Evolutionary conservation across 306 rosid genomes (phyloP).

Genomic region (Cicer chorassanicum): DNA sequence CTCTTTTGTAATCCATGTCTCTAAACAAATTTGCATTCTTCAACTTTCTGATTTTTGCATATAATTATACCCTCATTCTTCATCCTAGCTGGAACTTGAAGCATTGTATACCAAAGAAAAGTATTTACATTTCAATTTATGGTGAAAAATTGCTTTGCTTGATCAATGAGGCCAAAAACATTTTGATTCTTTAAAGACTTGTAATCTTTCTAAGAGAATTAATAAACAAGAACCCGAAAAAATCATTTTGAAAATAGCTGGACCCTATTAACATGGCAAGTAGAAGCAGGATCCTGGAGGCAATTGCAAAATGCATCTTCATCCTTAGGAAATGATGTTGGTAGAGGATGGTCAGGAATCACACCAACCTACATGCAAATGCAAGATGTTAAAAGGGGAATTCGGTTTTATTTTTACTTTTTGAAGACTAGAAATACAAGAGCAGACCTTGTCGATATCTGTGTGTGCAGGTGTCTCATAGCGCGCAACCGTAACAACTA

Average conservation of each 20-base stretch:
- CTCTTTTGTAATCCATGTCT: neutral
- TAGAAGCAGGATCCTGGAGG: conserved; percentile 81
- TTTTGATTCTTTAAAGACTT: conserved; percentile 30
- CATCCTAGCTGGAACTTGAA: neutral
- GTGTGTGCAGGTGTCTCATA: conserved; percentile 93
- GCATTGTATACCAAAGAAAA: neutral
- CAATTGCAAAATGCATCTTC: conserved; percentile 85
- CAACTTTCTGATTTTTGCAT: neutral
- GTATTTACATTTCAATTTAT: neutral
- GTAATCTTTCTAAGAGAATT: conserved; percentile 28
- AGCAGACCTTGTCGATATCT: conserved; percentile 81
- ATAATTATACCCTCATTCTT: neutral
- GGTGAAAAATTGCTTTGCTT: neutral
- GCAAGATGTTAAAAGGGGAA: conserved; percentile 23
- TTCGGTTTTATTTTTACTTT: neutral
- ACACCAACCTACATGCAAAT: conserved; percentile 71
- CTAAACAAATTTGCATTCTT: neutral
- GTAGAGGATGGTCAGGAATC: conserved; percentile 92
- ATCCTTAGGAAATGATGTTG: conserved; percentile 81
- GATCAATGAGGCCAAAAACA: conserved; percentile 25
- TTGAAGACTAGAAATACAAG: conserved; percentile 22
- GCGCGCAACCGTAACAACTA: conserved; percentile 95
- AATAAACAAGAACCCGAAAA: neutral
- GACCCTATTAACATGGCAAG: conserved; percentile 72
- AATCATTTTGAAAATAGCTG: conserved; percentile 73